Percentiles rank a stretch among this genome's conserved stretches.
phyloP scores from a whole-genome alignment of 352 stramenopile species.

The Pythium vanterpoolii region DNA sequence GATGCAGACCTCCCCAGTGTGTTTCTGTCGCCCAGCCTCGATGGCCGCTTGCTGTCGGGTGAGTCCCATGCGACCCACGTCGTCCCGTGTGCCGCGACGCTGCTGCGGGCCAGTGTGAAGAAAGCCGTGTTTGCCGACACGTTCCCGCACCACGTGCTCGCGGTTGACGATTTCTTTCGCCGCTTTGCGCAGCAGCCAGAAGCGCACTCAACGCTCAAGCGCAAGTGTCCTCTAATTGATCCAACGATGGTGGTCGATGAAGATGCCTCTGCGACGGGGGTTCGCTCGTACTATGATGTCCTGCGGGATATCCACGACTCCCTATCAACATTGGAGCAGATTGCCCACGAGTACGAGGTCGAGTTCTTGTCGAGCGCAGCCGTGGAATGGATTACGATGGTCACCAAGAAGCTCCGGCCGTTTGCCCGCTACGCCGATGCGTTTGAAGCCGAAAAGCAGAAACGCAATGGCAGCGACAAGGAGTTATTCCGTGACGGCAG shows the following conservation, averaged over 20 bases:
- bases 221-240: constrained; percentile 49
- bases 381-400: constrained; percentile 49
- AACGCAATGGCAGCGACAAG: constrained; percentile 72
- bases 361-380: constrained; percentile 35
- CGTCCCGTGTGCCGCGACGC: constrained; percentile 51
- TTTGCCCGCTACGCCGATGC: constrained; percentile 74
- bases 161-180: constrained; percentile 52
- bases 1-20: constrained; percentile 48
- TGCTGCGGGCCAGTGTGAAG: constrained; percentile 50
- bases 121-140: constrained; percentile 45
- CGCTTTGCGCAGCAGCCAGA: constrained; percentile 34
- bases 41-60: constrained; percentile 35
- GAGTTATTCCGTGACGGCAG: constrained; percentile 69
- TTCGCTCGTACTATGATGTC: constrained; percentile 61
- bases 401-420: constrained; percentile 73
- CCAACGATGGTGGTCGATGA: constrained; percentile 14
- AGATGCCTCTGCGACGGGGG: constrained; percentile 12
- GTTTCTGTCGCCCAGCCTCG: constrained; percentile 54
- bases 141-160: constrained; percentile 50
- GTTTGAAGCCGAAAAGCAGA: constrained; percentile 69
- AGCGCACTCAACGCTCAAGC: constrained; percentile 37
- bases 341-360: constrained; percentile 47
- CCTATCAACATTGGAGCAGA: constrained; percentile 44
- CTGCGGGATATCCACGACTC: constrained; percentile 48
- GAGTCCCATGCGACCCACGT: constrained; percentile 52